Conservation (phyloP, 2,329 filamentous ascomycete species). For the Sporothrix inflata region DNA sequence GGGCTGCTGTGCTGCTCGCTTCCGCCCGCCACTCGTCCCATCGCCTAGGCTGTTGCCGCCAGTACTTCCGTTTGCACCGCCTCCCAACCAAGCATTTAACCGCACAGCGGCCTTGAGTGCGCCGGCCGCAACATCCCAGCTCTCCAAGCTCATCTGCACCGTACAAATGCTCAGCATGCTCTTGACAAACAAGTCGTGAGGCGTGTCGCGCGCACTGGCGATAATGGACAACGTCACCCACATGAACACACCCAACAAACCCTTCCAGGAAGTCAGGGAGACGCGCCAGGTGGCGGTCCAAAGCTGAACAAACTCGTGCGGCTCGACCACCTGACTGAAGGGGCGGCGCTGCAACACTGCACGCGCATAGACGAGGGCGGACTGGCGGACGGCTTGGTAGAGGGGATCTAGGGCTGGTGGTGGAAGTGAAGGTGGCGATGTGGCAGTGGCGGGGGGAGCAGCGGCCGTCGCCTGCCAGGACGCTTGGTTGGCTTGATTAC, state of each 20-base stretch:
- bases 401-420: conserved; percentile 45
- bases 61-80: neutral
- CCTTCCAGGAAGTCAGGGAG: conserved; percentile 51
- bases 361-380: conserved; percentile 53
- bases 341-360: conserved; percentile 50
- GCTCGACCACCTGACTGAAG: conserved; percentile 46
- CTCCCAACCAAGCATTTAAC: conserved; percentile 49
- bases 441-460: neutral
- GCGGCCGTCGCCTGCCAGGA: neutral
- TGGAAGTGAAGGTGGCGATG: neutral
- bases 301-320: conserved; percentile 47
- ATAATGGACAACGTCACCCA: conserved; percentile 53
- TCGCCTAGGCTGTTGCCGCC: neutral
- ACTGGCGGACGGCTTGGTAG: conserved; percentile 52
- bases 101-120: conserved; percentile 45
- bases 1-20: neutral
- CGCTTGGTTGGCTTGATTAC: neutral
- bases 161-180: conserved; percentile 49
- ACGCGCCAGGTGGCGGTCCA: conserved; percentile 55
- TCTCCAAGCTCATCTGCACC: conserved; percentile 52
- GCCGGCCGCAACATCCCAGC: conserved; percentile 51
- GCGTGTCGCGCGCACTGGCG: conserved; percentile 42
- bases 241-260: conserved; percentile 52
- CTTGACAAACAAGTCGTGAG: conserved; percentile 51
- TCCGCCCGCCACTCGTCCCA: neutral